Evolutionary conservation across 768 basidiomycete genomes (phyloP), one percentile per base, ranked within the genome.

Genomic region (Dioszegia crocea): DNA sequence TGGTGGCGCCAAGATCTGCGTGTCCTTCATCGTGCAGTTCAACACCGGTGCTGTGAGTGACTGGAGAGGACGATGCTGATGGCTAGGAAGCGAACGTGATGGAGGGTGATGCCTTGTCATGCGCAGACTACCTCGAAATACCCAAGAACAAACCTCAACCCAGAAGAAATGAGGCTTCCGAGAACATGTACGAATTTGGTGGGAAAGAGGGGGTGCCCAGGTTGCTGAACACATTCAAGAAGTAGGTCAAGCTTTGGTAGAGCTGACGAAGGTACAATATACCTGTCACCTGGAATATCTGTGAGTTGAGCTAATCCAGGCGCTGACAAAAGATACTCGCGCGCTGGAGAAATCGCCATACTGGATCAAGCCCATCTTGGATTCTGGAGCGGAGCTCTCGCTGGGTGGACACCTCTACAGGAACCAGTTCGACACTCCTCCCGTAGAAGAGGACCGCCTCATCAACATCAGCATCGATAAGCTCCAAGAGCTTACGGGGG

Each of bases 381-480:
- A 62, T 12, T 54, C 58, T 21, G 62, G 57, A 10, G 61, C 65
- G 1, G 67, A 71, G 57, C 23, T 72, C 41, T 59, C 63, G 3
- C 53, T 56, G 9, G 66, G 64, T 17, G 57, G 63, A 21, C 57
- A 71, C 46, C 45, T 68, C n/a, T 74, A 68, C 61, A 40, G 58
- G 17, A 62, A 71, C 50, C 52, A 71, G 40, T 31, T 63, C n/a
- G 44, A 61, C 40, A 52, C 63, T 11, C 38, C 49, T 11, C 67
- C 70, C 3, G 64, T 61, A 33, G 66, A 60, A 19, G 70, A 69
- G 46, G 63, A 75, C 38, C 9, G 10, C 10, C 47, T 63, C 33
- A 68, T 75, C 40, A 51, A 65, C 24, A 53, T 61, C 39, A 62
- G 64, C n/a, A 63, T 75, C 54, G 65, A 60, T 12, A 62, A 54